Evolutionary conservation across 2,329 filamentous ascomycete genomes (phyloP).

Genomic region (Cordyceps cicadae): DNA sequence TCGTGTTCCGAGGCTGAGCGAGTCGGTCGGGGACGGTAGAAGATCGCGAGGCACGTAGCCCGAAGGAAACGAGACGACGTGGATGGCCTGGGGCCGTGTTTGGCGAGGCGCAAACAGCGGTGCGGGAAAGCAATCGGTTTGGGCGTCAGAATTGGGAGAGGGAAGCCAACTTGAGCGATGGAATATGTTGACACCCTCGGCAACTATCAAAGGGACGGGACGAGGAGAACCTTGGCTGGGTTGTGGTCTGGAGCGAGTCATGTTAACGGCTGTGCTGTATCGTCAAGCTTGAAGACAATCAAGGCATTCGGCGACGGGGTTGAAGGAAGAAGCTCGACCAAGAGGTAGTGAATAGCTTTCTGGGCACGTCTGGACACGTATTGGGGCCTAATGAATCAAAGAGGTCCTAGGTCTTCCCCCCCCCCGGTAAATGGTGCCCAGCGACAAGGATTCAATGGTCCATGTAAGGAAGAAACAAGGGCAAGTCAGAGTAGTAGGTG

Average conservation of each 20-base stretch:
- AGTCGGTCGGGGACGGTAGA: conserved; percentile 26
- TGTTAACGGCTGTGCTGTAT: background rate
- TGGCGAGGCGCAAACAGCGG: conserved; percentile 33
- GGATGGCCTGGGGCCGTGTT: conserved; percentile 32
- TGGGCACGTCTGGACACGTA: background rate
- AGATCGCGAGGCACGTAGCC: conserved; percentile 39
- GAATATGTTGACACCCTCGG: conserved; percentile 21
- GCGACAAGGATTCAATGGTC: background rate
- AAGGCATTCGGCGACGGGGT: background rate
- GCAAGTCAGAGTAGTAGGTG: background rate
- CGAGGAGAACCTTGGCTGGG: background rate
- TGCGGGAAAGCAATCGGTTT: conserved; percentile 21
- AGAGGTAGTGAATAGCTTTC: background rate
- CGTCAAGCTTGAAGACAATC: background rate
- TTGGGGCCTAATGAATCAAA: background rate
- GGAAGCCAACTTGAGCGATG: conserved; percentile 20
- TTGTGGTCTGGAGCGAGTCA: background rate
- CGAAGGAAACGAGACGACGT: conserved; percentile 33
- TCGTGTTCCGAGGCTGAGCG: conserved; percentile 16
- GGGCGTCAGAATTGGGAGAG: conserved; percentile 1
- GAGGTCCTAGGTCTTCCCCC: background rate
- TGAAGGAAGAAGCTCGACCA: background rate
- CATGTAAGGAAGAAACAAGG: background rate
- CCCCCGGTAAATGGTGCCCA: background rate
- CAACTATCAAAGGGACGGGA: conserved; percentile 16